These are phyloP conservation scores for Curvularia spicifera DNA, from an alignment of 2,329 filamentous ascomycete species.

Conservation along the genomic window DNA sequence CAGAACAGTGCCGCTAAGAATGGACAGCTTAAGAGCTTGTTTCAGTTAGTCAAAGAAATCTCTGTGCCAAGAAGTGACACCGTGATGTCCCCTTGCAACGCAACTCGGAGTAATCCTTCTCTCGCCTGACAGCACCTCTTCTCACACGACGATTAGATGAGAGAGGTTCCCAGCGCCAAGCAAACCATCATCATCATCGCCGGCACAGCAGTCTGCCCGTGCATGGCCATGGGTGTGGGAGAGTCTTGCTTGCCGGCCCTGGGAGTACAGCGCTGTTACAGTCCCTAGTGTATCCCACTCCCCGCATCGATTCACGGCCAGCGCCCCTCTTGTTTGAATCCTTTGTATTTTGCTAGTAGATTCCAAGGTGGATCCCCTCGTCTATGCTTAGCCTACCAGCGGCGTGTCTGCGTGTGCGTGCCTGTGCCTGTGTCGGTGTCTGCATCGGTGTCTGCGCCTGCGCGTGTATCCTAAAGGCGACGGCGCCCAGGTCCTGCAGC, in stretches of 20 bases:
- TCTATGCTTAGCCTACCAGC: slow-evolving; percentile 24
- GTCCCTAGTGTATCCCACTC: neutral
- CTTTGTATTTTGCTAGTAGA: slow-evolving; percentile 25
- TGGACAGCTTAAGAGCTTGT: slow-evolving; percentile 22
- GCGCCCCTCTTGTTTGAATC: slow-evolving; percentile 20
- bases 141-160: neutral
- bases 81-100: slow-evolving; percentile 19
- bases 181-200: slow-evolving; percentile 3
- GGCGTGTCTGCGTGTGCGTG: neutral
- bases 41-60: slow-evolving; percentile 32
- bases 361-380: slow-evolving; percentile 27
- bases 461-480: too few relatives aligned
- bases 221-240: too few relatives aligned
- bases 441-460: neutral
- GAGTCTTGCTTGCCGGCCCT: too few relatives aligned
- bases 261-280: neutral
- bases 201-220: too few relatives aligned
- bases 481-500: too few relatives aligned
- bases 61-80: slow-evolving; percentile 27
- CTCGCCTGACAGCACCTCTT: slow-evolving; percentile 11
- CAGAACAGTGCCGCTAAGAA: slow-evolving; percentile 17
- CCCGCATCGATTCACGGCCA: slow-evolving; percentile 21
- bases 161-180: slow-evolving; percentile 10
- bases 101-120: slow-evolving; percentile 3
- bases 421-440: slow-evolving; percentile 2